Evolutionary conservation across 805 yeast genomes (phyloP), one percentile per base, ranked within the genome.

Genomic region (Kuraishia piskuri): DNA sequence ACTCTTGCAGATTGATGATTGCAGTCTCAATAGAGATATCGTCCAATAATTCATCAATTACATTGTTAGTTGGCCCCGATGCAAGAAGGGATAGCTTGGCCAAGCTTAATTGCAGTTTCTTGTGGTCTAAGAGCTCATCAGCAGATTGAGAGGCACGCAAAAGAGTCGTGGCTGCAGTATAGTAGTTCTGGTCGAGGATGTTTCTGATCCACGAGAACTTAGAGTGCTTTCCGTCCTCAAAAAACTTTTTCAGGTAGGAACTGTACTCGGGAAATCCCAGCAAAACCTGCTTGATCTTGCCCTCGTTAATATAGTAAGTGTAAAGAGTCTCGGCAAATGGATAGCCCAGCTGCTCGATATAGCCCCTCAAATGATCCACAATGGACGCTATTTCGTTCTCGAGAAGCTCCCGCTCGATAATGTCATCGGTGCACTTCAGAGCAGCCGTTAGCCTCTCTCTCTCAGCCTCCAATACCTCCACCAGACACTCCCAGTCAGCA

Each of bases 131-230:
- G 9, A 68, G 61, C 23, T 78, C 80, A 19, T 75, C 76, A 2
- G 63, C 56, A 2, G 73, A 64, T 17, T 54, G 23, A 14, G 71
- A 68, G 3, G 75, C 69, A 24, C 80, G 75, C 1, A 67, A 62
- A 2, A 71, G 60, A 1, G 74, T 71, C 14, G 64, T 59, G 1
- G 84, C 70, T 0, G 90, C 92, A 1, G 66, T 61, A 3, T 52
- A 57, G 62, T 75, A 86, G 9, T 81, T 71, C 2, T 72, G 73
- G 56, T 74, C 79, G 31, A 80, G 64, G 14, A 89, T 65, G 54
- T 84, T 78, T 53, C 80, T 76, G 21, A 90, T 83, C 96, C 96
- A 90, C 2, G 88, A 76, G 50, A 88, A 76, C 46, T 75, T 68
- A 3, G 80, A 74, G 40, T 79, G 78, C 1, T 68, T 61, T 24